Base-by-base conservation (phyloP, 2,329 filamentous ascomycete genomes). In the Raffaelea arxii region DNA sequence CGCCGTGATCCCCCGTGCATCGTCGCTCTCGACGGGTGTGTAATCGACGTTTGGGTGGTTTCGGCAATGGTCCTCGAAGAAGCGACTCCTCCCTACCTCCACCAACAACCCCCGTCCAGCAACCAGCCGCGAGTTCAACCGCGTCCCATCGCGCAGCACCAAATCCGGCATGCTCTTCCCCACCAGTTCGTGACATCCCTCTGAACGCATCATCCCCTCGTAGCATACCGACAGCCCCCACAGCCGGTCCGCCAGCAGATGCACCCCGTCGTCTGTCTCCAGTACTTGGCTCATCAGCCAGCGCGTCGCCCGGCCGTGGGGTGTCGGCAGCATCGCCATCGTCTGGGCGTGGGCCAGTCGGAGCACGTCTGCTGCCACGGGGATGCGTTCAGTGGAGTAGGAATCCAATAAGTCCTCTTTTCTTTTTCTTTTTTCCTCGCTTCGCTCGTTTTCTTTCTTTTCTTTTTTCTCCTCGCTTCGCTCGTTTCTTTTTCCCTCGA, bases 361-460 rank as follows among this genome's bases (percentile, higher is more conserved):
- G 3, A 67, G 57, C 9, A 64, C 56, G 50, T 47, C 49, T 4
- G 44, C 49, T 4, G 68, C 48, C 10, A 74, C 65, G 2, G 69
- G 63, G 12, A 64, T 59, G 1, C 74, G 65, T 50, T 77, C 72
- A 1, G 49, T 48, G 46, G 70, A 64, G 53, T 75, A 76, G n/a
- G 65, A 70, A 36, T 69, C 62, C 2, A 77, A 58, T 1, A 75
- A 58, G 9, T 32, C 10, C 27, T 16, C 10, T 9, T 32, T 9
- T 16, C 9, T 32, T 32, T 32, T 32, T 10, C 10, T 32, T 9
- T 10, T 16, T 16, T 32, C 27, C 9, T 32, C 16, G 27, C 27
- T 16, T 9, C 10, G 16, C 9, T 32, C 27, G 10, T 10, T 9
- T 10, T 9, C 16, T 16, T 32, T 32, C 10, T 32, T 16, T 32